Evolutionary conservation across 2,329 filamentous ascomycete genomes (phyloP), one percentile per base, ranked within the genome.

Genomic region (Fusarium praegraminearum): DNA sequence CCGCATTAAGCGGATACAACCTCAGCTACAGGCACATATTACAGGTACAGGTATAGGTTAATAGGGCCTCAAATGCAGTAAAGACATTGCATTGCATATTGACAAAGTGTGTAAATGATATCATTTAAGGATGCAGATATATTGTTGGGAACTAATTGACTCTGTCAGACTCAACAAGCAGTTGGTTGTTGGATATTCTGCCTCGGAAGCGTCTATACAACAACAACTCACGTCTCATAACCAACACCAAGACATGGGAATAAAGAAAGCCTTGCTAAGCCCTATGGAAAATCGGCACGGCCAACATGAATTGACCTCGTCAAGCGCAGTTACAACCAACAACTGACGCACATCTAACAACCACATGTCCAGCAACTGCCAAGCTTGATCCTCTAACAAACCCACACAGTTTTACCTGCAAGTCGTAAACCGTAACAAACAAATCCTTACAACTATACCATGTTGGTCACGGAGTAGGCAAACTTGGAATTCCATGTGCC

Each of bases 241-340:
- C 41, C 33, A 65, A 52, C 52, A 41, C n/a, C 36, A 58, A 18
- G 22, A 28, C 11, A 15, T 7, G 5, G 15, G 18, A 32, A 53
- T 24, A 40, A 65, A 53, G 46, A 44, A 63, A 65, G 46, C 45
- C 41, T 65, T 38, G 30, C 61, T 54, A 32, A 43, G 61, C 61
- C 43, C 40, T 47, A 28, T 28, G 13, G 10, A 13, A 40, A 40
- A 11, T 15, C 43, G 26, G n/a, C 8, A 15, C n/a, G 38, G 26
- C 43, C 53, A 65, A 41, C 36, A 45, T 35, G 8, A 15, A 54
- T 16, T 32, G 35, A 30, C 11, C 32, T 20, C 35, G 8, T 16
- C 62, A 66, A 65, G 62, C 54, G 62, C 54, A 13, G 32, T 16
- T 47, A 28, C 43, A 28, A 40, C 62, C 62, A 65, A 66, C 54